Percentiles rank a stretch among this genome's conserved stretches.
These are phyloP conservation scores for Neurospora pannonica DNA, from an alignment of 495 filamentous ascomycete genomes.

Conservation along the genomic window DNA sequence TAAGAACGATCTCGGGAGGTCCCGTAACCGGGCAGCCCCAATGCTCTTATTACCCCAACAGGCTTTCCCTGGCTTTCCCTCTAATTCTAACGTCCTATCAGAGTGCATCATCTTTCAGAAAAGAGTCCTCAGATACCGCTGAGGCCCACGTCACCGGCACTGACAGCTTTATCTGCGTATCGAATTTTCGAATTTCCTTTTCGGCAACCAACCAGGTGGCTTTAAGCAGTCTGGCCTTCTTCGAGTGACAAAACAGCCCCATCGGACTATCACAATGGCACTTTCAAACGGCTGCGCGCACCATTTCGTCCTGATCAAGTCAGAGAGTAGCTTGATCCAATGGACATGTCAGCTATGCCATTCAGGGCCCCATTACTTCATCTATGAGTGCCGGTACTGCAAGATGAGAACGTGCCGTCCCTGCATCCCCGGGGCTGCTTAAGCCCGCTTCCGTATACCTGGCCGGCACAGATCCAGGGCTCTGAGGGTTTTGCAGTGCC, in stretches of 20 bases:
- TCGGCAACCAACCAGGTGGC: background rate
- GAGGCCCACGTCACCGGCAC: background rate
- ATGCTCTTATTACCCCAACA: background rate
- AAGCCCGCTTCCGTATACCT: constrained; percentile 8
- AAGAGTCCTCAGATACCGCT: background rate
- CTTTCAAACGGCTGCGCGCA: constrained; percentile 56
- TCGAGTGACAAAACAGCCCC: background rate
- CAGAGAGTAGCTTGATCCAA: constrained; percentile 60
- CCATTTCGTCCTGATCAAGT: constrained; percentile 68
- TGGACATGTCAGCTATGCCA: constrained; percentile 74
- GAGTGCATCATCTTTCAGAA: background rate
- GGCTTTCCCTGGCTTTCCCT: background rate
- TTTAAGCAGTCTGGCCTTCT: background rate
- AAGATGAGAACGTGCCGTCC: constrained; percentile 64
- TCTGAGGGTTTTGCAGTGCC: background rate
- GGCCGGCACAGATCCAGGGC: background rate
- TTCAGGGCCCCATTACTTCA: constrained; percentile 71
- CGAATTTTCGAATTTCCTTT: background rate
- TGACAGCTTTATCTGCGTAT: background rate
- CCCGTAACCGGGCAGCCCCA: background rate
- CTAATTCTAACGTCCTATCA: background rate
- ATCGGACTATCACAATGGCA: constrained; percentile 39
- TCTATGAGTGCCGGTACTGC: constrained; percentile 72
- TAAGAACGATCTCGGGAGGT: background rate
- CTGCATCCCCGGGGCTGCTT: constrained; percentile 48